Conservation (phyloP, 1,139 yeast genomes). For the Candida tetrigidarum region DNA sequence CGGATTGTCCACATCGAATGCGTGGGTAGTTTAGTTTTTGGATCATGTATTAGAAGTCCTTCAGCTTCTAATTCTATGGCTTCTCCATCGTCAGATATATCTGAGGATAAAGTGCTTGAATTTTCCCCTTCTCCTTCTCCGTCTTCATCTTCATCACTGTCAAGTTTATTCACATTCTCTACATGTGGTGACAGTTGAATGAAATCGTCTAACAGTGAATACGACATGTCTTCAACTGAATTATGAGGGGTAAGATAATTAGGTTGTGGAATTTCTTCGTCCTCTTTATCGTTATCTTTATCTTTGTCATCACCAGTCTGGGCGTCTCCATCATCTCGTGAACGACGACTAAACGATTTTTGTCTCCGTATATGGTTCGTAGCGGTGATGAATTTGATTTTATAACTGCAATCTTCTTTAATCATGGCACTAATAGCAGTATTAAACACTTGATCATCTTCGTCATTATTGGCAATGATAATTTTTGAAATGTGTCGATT, state of each 20-base stretch:
- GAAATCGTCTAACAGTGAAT: not conserved
- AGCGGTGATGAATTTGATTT: constrained; percentile 71
- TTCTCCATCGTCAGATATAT: constrained; percentile 58
- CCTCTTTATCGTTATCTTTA: not conserved
- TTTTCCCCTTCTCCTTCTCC: constrained; percentile 17
- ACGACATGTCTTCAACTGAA: constrained; percentile 18
- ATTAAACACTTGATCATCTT: constrained; percentile 69
- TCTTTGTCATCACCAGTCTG: not conserved
- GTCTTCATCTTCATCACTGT: not conserved
- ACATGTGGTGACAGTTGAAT: constrained; percentile 13
- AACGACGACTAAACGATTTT: constrained; percentile 8
- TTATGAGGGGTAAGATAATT: constrained; percentile 35
- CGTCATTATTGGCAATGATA: constrained; percentile 63
- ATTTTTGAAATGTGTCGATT: constrained; percentile 65
- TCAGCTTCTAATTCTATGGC: constrained; percentile 87
- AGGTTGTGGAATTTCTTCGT: constrained; percentile 2
- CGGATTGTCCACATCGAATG: constrained; percentile 95
- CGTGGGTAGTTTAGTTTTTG: constrained; percentile 59
- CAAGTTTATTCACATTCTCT: no score
- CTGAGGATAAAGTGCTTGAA: constrained; percentile 30
- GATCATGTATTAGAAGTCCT: constrained; percentile 86
- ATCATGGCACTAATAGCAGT: constrained; percentile 76
- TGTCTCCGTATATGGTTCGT: constrained; percentile 37
- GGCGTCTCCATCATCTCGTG: constrained; percentile 5
- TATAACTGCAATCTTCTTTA: constrained; percentile 73